These are phyloP conservation scores for Botrytis squamosa DNA, from an alignment of 2,329 filamentous ascomycete genomes.

Conservation along the genomic window DNA sequence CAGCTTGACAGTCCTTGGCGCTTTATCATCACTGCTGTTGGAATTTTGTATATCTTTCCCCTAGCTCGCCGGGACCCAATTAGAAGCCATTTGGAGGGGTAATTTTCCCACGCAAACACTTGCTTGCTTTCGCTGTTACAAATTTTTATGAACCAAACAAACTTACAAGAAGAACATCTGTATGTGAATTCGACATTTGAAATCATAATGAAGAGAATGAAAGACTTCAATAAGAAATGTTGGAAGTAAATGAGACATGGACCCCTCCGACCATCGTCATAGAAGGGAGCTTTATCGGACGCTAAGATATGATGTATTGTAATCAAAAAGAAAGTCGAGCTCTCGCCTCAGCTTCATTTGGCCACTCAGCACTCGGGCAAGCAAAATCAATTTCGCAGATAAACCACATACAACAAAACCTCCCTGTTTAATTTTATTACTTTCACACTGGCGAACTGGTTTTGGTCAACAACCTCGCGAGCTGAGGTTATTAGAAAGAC, in stretches of 20 bases:
- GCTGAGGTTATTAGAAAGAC: slow-evolving; percentile 30
- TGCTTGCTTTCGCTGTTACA: neutral
- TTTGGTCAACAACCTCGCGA: slow-evolving; percentile 37
- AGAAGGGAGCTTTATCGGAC: slow-evolving; percentile 25
- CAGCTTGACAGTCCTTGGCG: neutral
- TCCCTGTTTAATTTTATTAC: neutral
- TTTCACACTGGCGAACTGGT: slow-evolving; percentile 36
- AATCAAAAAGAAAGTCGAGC: slow-evolving; percentile 19
- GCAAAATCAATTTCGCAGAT: neutral
- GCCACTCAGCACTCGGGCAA: slow-evolving; percentile 10
- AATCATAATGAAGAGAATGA: slow-evolving; percentile 26
- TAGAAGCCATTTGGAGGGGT: neutral
- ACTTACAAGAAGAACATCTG: slow-evolving; percentile 57
- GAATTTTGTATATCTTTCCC: neutral
- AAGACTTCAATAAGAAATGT: slow-evolving; percentile 11
- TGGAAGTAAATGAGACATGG: neutral
- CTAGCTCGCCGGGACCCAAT: neutral
- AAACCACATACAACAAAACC: neutral
- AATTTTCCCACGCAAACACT: neutral
- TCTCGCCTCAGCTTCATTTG: slow-evolving; percentile 16
- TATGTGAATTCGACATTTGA: slow-evolving; percentile 50
- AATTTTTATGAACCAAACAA: neutral
- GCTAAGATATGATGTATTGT: slow-evolving; percentile 19
- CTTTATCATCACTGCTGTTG: neutral
- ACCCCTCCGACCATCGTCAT: slow-evolving; percentile 24